Base-by-base conservation (phyloP, 805 yeast species). In the Saccharomyces eubayanus region DNA sequence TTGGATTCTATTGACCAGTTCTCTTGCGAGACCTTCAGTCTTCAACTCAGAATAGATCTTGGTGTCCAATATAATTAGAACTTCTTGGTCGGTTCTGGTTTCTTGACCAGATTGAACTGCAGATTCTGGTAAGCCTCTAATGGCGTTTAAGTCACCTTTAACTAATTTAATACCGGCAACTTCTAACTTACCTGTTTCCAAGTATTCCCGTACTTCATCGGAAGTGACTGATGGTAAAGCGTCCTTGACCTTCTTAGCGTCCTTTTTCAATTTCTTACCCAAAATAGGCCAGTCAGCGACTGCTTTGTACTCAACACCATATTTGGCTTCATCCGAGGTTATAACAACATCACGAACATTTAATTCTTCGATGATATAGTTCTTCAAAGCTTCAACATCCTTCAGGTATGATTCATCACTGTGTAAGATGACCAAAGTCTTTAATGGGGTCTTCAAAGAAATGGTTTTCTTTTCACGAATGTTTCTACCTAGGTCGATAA, bases 251-350 rank as follows among this genome's bases (percentile, higher is more conserved):
- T 82, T 85, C 75, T 87, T 89, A 57, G 88, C 95, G 64, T 91
- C 98, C 69, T 85, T 84, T 83, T 90, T 92, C 73, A 94, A 81
- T 74, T 94, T 94, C 80, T 92, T 94, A 75, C 99, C 99, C 62
- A 94, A 80, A 21, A 90, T 89, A 55, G 98, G 96, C 99, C 99
- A 94, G 76, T 94, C 99, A 49, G 99, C 99, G 71, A 88, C 95
- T 46, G 92, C 97, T 59, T 80, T 82, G 77, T 91, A 92, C 69
- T 85, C 87, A 57, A 94, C 98, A 64, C 91, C 94, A 69, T 91
- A 92, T 67, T 85, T 84, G 62, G 78, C 84, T 76, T 94, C 99
- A 68, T 94, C 97, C 27, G 87, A 78, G 21, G 97, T 90, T 64
- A 94, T 85, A 63, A 89, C 76, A 52, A 94, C 70, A 62, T 88